A percentile compares a stretch with the other conserved stretches of the same genome.
Evolutionary conservation across 2,329 filamentous ascomycete species (phyloP).

Genomic region (Sclerotinia nivalis): DNA sequence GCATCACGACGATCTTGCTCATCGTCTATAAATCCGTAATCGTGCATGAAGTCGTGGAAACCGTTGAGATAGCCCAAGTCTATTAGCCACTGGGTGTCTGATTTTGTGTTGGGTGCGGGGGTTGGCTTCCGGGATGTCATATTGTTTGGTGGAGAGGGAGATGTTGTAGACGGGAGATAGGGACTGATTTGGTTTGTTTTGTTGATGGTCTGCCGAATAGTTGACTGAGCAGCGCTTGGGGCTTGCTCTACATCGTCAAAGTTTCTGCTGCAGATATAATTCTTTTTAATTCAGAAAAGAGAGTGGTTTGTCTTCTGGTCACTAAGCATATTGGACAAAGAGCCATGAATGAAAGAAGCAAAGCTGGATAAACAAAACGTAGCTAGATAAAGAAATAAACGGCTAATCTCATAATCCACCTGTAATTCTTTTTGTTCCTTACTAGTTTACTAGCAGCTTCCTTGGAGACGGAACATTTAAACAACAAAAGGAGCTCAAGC

Average conservation of each 20-base stretch:
- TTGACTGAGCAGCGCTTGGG: neutral
- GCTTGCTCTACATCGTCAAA: neutral
- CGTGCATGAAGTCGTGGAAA: neutral
- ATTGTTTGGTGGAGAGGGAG: neutral
- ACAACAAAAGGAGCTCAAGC: neutral
- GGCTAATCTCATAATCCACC: neutral
- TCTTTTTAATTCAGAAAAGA: neutral
- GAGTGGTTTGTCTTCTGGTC: neutral
- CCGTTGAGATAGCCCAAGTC: neutral
- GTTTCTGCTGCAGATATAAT: neutral
- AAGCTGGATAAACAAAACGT: neutral
- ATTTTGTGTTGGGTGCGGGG: neutral
- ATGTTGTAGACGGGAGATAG: neutral
- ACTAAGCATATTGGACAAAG: neutral
- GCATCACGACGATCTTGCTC: neutral
- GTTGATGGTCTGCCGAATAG: too few relatives aligned
- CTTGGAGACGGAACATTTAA: neutral
- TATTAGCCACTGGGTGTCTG: neutral
- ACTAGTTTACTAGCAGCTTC: neutral
- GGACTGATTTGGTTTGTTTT: neutral
- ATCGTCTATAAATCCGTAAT: constrained; percentile 2
- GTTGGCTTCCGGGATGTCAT: neutral
- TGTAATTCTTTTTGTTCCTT: neutral
- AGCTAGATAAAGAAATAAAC: too few relatives aligned
- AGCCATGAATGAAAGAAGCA: neutral